Percentiles rank a stretch among this genome's conserved stretches.
These are phyloP conservation scores for Schoenoplectus triqueter DNA, from an alignment of 202 grass and related monocot species.

Conservation along the genomic window DNA sequence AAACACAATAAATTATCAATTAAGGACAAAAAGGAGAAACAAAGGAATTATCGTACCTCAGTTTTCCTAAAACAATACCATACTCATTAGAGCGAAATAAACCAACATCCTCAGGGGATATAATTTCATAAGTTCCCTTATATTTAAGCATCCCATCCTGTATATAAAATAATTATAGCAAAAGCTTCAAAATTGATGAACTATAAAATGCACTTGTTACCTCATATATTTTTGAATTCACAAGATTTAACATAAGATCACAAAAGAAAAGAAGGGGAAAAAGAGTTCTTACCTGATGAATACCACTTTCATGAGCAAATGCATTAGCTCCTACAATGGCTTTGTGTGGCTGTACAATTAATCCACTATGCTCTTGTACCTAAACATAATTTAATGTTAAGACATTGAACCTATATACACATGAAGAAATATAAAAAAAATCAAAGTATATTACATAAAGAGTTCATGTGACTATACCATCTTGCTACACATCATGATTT, in stretches of 20 bases:
- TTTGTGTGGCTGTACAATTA: conserved; percentile 75
- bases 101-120: conserved; percentile 96
- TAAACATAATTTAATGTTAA: conserved; percentile 46
- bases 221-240: neutral
- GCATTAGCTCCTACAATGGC: conserved; percentile 64
- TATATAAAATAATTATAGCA: conserved; percentile 36
- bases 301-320: conserved; percentile 70
- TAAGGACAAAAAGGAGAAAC: neutral
- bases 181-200: conserved; percentile 22
- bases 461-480: conserved; percentile 55
- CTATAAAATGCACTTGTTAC: neutral
- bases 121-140: conserved; percentile 98
- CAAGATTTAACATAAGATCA: neutral
- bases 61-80: conserved; percentile 97
- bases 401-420: neutral
- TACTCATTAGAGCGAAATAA: conserved; percentile 85
- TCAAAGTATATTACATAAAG: conserved; percentile 28
- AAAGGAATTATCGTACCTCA: conserved; percentile 64
- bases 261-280: conserved; percentile 21
- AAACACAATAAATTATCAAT: neutral
- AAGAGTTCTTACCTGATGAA: conserved; percentile 48
- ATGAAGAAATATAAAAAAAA: conserved; percentile 20
- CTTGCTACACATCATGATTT: conserved; percentile 91
- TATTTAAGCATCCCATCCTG: conserved; percentile 99
- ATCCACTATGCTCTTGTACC: conserved; percentile 97